phyloP scores from a whole-genome alignment of 805 yeast species.

The Yamadazyma insecticola region DNA sequence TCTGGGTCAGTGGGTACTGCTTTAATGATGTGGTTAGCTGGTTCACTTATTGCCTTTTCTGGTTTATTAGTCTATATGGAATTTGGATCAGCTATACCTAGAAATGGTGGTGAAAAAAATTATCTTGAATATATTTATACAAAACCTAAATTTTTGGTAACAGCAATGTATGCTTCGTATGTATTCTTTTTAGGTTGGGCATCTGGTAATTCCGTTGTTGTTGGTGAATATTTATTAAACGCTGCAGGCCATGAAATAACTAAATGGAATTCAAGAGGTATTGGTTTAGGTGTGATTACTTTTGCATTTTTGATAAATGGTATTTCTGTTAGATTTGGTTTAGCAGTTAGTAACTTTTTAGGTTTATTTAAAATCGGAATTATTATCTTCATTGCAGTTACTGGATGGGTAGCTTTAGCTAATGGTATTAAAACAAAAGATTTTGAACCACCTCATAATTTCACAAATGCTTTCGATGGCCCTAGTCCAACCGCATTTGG shows the following conservation, averaged over 20 bases:
- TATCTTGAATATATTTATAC: conserved; percentile 68
- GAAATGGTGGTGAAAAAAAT: conserved; percentile 85
- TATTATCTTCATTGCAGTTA: conserved; percentile 61
- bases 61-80: conserved; percentile 69
- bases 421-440: conserved; percentile 55
- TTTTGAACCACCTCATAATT: conserved; percentile 53
- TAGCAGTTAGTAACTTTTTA: conserved; percentile 55
- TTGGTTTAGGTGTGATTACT: conserved; percentile 70
- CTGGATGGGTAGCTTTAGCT: conserved; percentile 82
- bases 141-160: conserved; percentile 64
- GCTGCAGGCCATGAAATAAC: conserved; percentile 69
- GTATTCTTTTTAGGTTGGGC: conserved; percentile 82
- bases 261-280: conserved; percentile 73
- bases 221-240: conserved; percentile 69
- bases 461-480: conserved; percentile 54
- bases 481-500: conserved; percentile 58
- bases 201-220: conserved; percentile 75
- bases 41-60: conserved; percentile 59
- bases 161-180: conserved; percentile 61
- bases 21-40: conserved; percentile 69
- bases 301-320: conserved; percentile 65
- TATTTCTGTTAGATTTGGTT: conserved; percentile 58
- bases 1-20: conserved; percentile 72
- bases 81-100: conserved; percentile 69
- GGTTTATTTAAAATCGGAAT: conserved; percentile 75